These are phyloP conservation scores for Acanthamoeba polyphaga DNA, from an alignment of 208 protist species.

Conservation along the genomic window DNA sequence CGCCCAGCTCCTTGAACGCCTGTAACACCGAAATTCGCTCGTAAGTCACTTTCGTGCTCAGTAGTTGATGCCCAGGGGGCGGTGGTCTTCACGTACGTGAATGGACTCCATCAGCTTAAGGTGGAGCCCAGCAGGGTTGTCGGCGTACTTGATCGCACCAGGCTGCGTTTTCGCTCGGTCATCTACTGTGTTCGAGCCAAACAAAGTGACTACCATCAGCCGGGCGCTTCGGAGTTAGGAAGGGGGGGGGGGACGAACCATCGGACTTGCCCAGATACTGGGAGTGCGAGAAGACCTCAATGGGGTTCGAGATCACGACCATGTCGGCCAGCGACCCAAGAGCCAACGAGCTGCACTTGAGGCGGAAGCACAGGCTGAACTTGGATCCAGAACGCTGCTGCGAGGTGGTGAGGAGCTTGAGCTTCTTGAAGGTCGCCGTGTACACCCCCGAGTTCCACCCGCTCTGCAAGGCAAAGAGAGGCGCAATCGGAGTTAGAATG, in stretches of 20 bases:
- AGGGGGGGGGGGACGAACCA: not conserved
- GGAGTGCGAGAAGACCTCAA: constrained; percentile 54
- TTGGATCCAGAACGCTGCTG: constrained; percentile 13
- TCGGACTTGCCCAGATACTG: constrained; percentile 59
- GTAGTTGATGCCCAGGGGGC: not conserved
- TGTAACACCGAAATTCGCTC: no score
- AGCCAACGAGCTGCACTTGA: not conserved
- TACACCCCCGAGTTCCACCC: not conserved
- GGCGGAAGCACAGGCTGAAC: not conserved
- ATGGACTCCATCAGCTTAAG: constrained; percentile 38
- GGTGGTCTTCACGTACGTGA: not conserved
- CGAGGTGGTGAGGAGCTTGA: constrained; percentile 30
- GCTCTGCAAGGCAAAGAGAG: not conserved
- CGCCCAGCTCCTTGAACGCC: constrained; percentile 27
- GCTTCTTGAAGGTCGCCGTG: constrained; percentile 39
- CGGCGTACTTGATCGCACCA: not conserved
- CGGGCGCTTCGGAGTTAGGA: no score
- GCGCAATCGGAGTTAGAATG: not conserved
- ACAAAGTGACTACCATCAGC: not conserved
- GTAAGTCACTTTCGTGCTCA: not conserved
- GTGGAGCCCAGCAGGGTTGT: constrained; percentile 2
- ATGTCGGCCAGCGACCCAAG: not conserved
- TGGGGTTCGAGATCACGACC: not conserved
- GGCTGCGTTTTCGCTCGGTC: not conserved
- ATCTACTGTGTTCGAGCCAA: not conserved